Conservation (phyloP, 345 rosid species). For the Isatis tinctoria region DNA sequence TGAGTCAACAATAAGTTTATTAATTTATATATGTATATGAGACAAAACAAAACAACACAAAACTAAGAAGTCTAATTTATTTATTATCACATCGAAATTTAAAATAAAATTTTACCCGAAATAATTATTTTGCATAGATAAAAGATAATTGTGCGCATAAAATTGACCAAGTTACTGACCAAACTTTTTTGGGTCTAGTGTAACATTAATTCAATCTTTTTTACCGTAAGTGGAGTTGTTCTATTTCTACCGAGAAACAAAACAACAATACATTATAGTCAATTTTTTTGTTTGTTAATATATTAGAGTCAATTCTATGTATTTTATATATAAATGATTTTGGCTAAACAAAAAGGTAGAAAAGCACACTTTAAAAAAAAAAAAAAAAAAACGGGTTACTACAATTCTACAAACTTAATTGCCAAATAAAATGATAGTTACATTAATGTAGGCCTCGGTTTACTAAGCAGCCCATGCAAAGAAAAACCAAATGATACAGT, state of each 20-base stretch:
- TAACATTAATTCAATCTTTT: not conserved
- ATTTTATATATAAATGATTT: not conserved
- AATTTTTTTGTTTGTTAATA: not conserved
- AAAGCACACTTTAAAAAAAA: not conserved
- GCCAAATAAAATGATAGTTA: not conserved
- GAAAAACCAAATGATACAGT: not conserved
- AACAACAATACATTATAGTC: not conserved
- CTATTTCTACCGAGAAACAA: not conserved
- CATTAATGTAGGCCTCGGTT: not conserved
- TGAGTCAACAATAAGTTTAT: not conserved
- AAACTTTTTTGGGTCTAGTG: not conserved
- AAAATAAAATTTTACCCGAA: no score
- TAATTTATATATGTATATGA: not conserved
- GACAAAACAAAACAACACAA: not conserved
- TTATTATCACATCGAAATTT: not conserved
- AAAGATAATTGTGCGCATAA: not conserved
- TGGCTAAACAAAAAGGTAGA: not conserved
- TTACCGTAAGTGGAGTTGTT: not conserved
- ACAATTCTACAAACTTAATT: not conserved
- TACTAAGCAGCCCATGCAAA: not conserved
- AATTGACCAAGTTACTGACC: not conserved
- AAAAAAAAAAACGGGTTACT: not conserved
- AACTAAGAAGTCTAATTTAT: not conserved
- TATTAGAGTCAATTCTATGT: not conserved
- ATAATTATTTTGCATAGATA: not conserved